Evolutionary conservation across 108 stramenopile species (phyloP).

Genomic region (Stephanodiscus minutulus): DNA sequence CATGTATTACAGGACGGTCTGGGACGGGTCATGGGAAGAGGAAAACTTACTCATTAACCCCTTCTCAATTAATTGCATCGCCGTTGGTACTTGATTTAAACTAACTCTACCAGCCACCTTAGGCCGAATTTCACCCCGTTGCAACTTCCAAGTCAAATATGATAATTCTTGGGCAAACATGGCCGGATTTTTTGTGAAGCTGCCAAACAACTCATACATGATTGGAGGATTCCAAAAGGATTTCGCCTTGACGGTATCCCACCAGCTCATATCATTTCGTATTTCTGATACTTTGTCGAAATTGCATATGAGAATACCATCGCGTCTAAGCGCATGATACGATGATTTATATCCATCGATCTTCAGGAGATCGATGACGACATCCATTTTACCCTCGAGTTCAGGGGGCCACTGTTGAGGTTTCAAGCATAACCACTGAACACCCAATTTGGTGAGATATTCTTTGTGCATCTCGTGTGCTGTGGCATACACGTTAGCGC

Average conservation of each 20-base stretch:
- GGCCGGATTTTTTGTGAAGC: slow-evolving; percentile 45
- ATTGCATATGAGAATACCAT: slow-evolving; percentile 55
- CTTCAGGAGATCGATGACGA: slow-evolving; percentile 61
- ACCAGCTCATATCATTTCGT: no score
- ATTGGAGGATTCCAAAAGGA: slow-evolving; percentile 42
- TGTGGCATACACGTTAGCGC: slow-evolving; percentile 59
- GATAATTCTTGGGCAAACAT: slow-evolving; percentile 52
- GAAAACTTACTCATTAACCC: slow-evolving; percentile 39
- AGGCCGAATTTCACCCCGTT: slow-evolving; percentile 60
- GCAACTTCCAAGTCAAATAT: slow-evolving; percentile 54
- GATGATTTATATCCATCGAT: slow-evolving; percentile 54
- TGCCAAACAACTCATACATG: slow-evolving; percentile 54
- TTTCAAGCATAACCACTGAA: slow-evolving; percentile 48
- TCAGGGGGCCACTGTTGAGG: slow-evolving; percentile 55
- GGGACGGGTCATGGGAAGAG: no score
- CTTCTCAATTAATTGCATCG: slow-evolving; percentile 57
- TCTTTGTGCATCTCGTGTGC: slow-evolving; percentile 56
- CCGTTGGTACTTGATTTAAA: slow-evolving; percentile 62
- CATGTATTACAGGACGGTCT: no score
- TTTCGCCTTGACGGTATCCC: slow-evolving; percentile 44
- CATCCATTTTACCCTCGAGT: slow-evolving; percentile 65
- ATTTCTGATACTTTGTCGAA: slow-evolving; percentile 21
- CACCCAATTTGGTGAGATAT: slow-evolving; percentile 42
- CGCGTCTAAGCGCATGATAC: slow-evolving; percentile 37
- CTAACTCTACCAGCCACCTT: slow-evolving; percentile 59